Evolutionary conservation across 2,329 filamentous ascomycete genomes (phyloP), one percentile per base, ranked within the genome.

Genomic region (Trichoderma afroharzianum): DNA sequence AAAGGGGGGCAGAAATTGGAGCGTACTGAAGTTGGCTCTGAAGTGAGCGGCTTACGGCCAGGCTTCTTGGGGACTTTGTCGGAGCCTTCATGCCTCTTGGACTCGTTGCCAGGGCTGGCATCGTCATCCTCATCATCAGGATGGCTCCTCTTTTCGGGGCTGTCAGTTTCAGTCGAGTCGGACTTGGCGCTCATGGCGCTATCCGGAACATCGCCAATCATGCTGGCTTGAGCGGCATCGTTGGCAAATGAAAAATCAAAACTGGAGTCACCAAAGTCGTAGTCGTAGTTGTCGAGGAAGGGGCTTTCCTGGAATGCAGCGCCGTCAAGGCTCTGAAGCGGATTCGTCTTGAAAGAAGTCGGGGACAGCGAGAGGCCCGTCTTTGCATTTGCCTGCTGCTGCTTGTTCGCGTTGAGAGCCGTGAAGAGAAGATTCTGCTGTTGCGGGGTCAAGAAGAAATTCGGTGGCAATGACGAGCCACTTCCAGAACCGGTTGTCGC

Each of bases 1-100:
- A 24, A 30, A 24, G 39, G 39, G 39, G 9, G 1, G 24, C 18
- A 58, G 28, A 26, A 21, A 59, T 18, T 32, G 18, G 64, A 39
- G 89, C 95, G 85, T 90, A 98, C 95, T 76, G 95, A 96, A 76
- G 93, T 98, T 28, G 96, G 96, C 82, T 98, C 96, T 26, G 93
- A 97, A 62, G 94, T 98, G 77, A 98, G 86, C 24, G 95, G 96
- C 86, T 99, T 99, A 74, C 96, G 90, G 64, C 96, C 96, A 5
- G 96, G 95, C 84, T 98, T 99, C 89, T 98, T 98, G 28, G 93
- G 90, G 57, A 91, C 87, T 83, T 96, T 97, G 58, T 95, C 93
- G 70, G 94, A 91, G 72, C 91, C 90, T 82, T 97, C 94, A 72
- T 93, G 89, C 74, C 94, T 89, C 85, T 95, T 96, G 72, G 85